Percentiles rank a stretch among this genome's conserved stretches.
Conservation (phyloP, 768 basidiomycete genomes). For the Suillus plorans region DNA sequence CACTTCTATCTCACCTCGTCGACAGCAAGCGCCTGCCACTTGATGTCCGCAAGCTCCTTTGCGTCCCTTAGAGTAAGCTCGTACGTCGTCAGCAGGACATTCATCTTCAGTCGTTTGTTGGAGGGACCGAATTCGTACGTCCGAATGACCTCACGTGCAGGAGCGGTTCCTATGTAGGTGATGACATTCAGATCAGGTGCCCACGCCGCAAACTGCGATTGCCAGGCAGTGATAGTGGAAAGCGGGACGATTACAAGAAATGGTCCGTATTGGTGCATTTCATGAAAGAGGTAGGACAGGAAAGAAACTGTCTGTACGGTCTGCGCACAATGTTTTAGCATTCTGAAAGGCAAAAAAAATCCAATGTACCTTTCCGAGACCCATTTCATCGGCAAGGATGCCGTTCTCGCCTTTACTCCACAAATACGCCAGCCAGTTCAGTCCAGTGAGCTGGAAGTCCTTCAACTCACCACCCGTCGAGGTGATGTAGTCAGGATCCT, state of each 20-base stretch:
- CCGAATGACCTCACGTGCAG: conserved; percentile 88
- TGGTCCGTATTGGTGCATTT: conserved; percentile 90
- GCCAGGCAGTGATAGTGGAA: conserved; percentile 98
- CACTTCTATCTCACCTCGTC: conserved; percentile 69
- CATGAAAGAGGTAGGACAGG: conserved; percentile 92
- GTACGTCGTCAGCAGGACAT: conserved; percentile 95
- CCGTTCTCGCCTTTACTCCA: conserved; percentile 97
- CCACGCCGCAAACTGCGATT: conserved; percentile 91
- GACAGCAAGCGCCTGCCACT: conserved; percentile 96
- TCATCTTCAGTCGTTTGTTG: conserved; percentile 93
- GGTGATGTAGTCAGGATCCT: conserved; percentile 84
- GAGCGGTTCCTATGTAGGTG: conserved; percentile 90
- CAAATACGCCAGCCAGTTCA: conserved; percentile 98
- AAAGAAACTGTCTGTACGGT: conserved; percentile 96
- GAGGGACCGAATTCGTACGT: conserved; percentile 87
- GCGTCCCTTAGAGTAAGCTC: conserved; percentile 91
- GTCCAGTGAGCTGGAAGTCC: conserved; percentile 96
- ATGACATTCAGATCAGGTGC: conserved; percentile 96
- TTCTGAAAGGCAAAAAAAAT: conserved; percentile 6
- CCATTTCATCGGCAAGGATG: conserved; percentile 99
- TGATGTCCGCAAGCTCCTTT: conserved; percentile 87
- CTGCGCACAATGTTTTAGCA: conserved; percentile 36
- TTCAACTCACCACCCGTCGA: conserved; percentile 84
- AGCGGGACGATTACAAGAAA: conserved; percentile 97
- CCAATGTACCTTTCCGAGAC: conserved; percentile 80